These are phyloP conservation scores for Phytopythium aichiense DNA, from an alignment of 352 stramenopile genomes.

Conservation along the genomic window DNA sequence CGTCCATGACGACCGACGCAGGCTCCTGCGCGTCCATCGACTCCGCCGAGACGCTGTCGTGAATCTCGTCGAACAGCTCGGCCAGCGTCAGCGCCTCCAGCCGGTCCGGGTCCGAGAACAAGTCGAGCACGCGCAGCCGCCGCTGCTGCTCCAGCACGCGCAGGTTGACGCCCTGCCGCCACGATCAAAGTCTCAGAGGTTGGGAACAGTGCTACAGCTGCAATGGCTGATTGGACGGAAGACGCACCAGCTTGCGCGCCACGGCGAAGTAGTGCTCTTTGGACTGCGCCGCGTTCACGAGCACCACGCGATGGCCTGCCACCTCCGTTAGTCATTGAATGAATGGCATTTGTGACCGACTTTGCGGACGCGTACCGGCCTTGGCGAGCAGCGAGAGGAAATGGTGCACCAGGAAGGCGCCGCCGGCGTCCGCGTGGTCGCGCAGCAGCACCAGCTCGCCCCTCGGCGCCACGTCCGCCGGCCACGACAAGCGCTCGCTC, in stretches of 20 bases:
- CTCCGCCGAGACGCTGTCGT: slow-evolving; percentile 1
- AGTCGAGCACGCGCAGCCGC: slow-evolving; percentile 38
- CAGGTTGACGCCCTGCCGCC: slow-evolving; percentile 47
- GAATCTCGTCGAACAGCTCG: slow-evolving; percentile 33
- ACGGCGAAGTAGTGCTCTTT: slow-evolving; percentile 61
- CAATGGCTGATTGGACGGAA: background rate
- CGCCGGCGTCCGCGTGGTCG: slow-evolving; percentile 48
- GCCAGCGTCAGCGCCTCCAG: slow-evolving; percentile 9
- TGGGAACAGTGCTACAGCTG: too few species aligned
- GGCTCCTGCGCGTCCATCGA: background rate
- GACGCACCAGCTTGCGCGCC: slow-evolving; percentile 58
- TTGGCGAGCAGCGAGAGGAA: slow-evolving; percentile 70
- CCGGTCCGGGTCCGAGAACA: slow-evolving; percentile 18
- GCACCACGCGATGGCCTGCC: slow-evolving; percentile 54
- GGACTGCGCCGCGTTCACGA: slow-evolving; percentile 41
- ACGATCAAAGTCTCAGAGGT: background rate
- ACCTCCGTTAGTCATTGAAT: too few species aligned
- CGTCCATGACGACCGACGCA: slow-evolving; percentile 59
- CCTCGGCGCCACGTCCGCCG: slow-evolving; percentile 37
- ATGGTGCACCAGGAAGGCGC: slow-evolving; percentile 68
- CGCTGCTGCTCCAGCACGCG: slow-evolving; percentile 24
- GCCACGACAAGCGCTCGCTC: slow-evolving; percentile 48
- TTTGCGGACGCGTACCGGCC: slow-evolving; percentile 25
- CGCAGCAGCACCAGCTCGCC: slow-evolving; percentile 54
- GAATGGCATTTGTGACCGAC: too few species aligned